phyloP scores from a whole-genome alignment of 176 grass and related monocot species.

The Thalia dealbata region DNA sequence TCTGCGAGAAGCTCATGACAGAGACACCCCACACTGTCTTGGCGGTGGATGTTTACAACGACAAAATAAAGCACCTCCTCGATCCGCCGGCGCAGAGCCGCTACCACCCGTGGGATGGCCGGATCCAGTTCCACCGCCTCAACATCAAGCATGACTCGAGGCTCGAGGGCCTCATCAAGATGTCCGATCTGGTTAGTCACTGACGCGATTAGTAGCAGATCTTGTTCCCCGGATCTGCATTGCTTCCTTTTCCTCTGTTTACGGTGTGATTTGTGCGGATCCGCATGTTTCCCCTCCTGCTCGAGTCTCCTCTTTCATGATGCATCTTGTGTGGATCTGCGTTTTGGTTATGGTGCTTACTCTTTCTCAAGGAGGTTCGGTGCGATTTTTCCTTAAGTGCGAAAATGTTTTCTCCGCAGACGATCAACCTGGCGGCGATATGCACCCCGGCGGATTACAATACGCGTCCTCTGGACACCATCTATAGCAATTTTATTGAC shows the following conservation, averaged over 20 bases:
- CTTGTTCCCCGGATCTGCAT: not conserved
- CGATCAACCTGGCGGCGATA: conserved; percentile 86
- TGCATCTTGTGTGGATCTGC: not conserved
- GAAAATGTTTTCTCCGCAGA: conserved; percentile 49
- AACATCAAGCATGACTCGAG: conserved; percentile 86
- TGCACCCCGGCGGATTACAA: conserved; percentile 95
- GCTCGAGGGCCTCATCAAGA: conserved; percentile 89
- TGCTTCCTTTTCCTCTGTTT: not conserved
- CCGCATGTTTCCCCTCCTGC: not conserved
- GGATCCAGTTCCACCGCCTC: conserved; percentile 86
- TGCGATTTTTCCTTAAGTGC: too few species aligned
- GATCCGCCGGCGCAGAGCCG: conserved; percentile 23
- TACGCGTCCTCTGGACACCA: conserved; percentile 82
- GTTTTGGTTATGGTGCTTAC: not conserved
- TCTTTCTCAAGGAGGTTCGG: not conserved
- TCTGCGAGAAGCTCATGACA: conserved; percentile 85
- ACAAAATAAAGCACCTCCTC: conserved; percentile 95
- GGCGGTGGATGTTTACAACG: conserved; percentile 80
- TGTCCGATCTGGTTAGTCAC: conserved; percentile 60
- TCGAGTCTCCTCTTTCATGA: not conserved
- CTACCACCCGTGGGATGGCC: conserved; percentile 15
- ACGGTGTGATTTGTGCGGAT: not conserved
- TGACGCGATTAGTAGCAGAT: not conserved
- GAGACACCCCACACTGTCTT: conserved; percentile 61
- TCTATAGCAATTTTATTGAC: conserved; percentile 95